These are phyloP conservation scores for Ophiostoma quercus DNA, from an alignment of 2,329 filamentous ascomycete species.

Conservation along the genomic window DNA sequence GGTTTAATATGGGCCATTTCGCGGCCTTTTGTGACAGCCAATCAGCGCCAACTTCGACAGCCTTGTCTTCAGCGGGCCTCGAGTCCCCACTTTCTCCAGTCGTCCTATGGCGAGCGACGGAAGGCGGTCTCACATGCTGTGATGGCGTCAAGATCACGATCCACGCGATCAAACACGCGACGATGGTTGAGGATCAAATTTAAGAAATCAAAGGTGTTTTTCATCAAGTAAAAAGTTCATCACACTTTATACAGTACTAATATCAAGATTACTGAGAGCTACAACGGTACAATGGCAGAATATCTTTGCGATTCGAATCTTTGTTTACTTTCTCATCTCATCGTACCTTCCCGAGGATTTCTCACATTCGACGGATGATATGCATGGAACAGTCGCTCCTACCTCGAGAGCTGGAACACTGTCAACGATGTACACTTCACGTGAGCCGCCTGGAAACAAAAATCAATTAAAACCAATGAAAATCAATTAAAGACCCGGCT, in stretches of 20 bases:
- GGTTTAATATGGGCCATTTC: neutral
- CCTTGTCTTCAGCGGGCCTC: neutral
- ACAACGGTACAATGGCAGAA: neutral
- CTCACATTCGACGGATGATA: neutral
- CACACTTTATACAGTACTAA: neutral
- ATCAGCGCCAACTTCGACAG: neutral
- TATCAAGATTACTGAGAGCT: neutral
- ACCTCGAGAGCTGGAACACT: neutral
- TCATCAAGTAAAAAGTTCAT: neutral
- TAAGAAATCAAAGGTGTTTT: neutral
- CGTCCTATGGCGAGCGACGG: neutral
- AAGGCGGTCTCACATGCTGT: slow-evolving; percentile 10
- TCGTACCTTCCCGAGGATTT: neutral
- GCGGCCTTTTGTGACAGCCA: neutral
- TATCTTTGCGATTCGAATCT: neutral
- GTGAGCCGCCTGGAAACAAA: neutral
- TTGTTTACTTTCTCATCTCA: neutral
- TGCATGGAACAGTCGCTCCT: neutral
- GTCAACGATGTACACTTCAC: neutral
- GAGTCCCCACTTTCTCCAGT: neutral
- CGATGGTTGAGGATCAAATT: neutral
- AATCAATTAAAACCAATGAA: neutral
- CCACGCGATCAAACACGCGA: slow-evolving; percentile 1
- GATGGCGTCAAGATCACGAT: slow-evolving; percentile 10
- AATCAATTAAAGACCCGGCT: neutral